Percentiles rank a stretch among this genome's conserved stretches.
phyloP scores from a whole-genome alignment of 2,329 filamentous ascomycete species.

The Stagonosporopsis chrysanthemi region DNA sequence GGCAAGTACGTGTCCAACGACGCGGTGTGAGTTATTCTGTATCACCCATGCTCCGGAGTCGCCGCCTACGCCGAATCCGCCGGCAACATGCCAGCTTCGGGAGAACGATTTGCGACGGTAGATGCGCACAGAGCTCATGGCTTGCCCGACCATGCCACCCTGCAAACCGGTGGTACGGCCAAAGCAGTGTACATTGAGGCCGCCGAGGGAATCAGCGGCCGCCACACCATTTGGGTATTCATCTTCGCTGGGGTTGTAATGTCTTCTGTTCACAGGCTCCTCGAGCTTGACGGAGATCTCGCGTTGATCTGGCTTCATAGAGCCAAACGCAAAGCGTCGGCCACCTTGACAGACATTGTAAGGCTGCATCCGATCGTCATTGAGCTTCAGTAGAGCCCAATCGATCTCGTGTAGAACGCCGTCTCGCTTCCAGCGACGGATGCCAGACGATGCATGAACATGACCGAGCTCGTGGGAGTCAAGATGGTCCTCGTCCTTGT shows the following conservation, averaged over 20 bases:
- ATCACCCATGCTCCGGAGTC: slow-evolving; percentile 95
- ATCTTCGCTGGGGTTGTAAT: slow-evolving; percentile 48
- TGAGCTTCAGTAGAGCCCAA: slow-evolving; percentile 89
- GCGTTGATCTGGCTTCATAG: slow-evolving; percentile 36
- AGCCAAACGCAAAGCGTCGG: slow-evolving; percentile 46
- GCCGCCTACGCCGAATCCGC: slow-evolving; percentile 75
- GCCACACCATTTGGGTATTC: slow-evolving; percentile 66
- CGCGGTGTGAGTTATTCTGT: slow-evolving; percentile 75
- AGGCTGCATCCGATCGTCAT: slow-evolving; percentile 72
- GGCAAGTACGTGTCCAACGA: slow-evolving; percentile 90
- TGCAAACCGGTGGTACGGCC: slow-evolving; percentile 87
- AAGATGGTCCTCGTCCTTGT: slow-evolving; percentile 79
- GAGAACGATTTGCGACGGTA: slow-evolving; percentile 83
- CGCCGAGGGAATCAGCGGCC: slow-evolving; percentile 69
- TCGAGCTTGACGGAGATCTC: slow-evolving; percentile 44
- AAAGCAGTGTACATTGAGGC: slow-evolving; percentile 83
- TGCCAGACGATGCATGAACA: slow-evolving; percentile 88
- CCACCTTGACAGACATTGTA: slow-evolving; percentile 73
- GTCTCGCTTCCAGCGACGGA: slow-evolving; percentile 75
- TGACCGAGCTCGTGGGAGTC: slow-evolving; percentile 81
- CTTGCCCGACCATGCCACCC: slow-evolving; percentile 76
- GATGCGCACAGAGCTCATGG: slow-evolving; percentile 85
- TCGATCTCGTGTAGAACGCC: slow-evolving; percentile 89
- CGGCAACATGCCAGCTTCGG: slow-evolving; percentile 70
- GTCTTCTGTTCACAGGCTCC: slow-evolving; percentile 44